phyloP scores from a whole-genome alignment of 441 rosid genomes.

The Pelargonium citronellum region DNA sequence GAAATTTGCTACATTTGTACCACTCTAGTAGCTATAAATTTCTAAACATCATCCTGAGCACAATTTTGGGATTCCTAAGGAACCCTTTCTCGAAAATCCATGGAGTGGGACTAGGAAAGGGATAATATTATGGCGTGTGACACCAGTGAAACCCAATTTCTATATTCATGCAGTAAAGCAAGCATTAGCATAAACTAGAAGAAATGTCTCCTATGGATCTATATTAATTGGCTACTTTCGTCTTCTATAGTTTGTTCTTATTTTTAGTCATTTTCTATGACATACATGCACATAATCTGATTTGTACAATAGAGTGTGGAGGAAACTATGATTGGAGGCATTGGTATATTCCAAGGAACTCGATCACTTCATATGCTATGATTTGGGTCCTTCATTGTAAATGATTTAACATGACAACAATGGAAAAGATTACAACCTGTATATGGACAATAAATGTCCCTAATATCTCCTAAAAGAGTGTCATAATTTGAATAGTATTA shows the following conservation, averaged over 20 bases:
- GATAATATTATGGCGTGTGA: neutral
- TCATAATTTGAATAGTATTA: neutral
- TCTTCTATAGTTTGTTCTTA: neutral
- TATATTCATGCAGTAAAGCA: neutral
- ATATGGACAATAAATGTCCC: neutral
- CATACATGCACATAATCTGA: neutral
- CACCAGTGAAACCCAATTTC: neutral
- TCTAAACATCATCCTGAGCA: too few species aligned
- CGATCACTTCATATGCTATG: neutral
- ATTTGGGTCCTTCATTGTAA: neutral
- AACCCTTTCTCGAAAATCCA: too few species aligned
- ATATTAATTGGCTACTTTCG: neutral
- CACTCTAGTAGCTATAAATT: neutral
- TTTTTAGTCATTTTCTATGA: neutral
- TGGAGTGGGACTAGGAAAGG: too few species aligned
- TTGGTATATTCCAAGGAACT: neutral
- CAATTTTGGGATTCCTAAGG: too few species aligned
- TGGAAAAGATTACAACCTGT: neutral
- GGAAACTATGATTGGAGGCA: too few species aligned
- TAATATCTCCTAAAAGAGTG: neutral
- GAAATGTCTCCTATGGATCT: neutral
- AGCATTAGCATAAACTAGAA: neutral
- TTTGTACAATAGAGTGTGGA: neutral
- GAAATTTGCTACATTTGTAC: neutral
- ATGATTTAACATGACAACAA: neutral